Evolutionary conservation across 306 rosid species (phyloP).

Genomic region (Dalbergia cochinchinensis): DNA sequence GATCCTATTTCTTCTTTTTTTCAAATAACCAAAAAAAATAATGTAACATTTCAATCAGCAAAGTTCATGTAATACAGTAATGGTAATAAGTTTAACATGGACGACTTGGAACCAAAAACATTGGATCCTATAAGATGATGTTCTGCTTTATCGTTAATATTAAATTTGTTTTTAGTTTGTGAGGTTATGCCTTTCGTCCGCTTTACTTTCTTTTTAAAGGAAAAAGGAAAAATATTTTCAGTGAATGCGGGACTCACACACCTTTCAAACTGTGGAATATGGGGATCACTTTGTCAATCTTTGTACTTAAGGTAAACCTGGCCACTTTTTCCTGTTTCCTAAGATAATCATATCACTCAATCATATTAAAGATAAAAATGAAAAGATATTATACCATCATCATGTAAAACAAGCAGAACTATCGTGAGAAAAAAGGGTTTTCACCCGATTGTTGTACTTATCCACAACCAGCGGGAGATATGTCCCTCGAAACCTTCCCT

Average conservation of each 20-base stretch:
- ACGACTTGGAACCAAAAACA: too few species aligned
- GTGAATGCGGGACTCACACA: not conserved
- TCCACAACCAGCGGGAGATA: too few species aligned
- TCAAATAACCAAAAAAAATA: too few species aligned
- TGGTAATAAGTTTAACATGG: too few species aligned
- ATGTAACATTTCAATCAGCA: too few species aligned
- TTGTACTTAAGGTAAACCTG: not conserved
- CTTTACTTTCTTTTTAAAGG: not conserved
- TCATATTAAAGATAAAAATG: not conserved
- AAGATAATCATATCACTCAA: not conserved
- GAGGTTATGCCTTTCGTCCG: not conserved
- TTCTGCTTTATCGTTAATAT: too few species aligned
- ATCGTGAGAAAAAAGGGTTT: not conserved
- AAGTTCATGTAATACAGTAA: too few species aligned
- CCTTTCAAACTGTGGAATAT: not conserved
- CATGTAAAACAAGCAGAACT: not conserved
- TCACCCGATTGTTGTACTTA: not conserved
- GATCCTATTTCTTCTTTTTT: too few species aligned
- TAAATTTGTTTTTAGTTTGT: too few species aligned
- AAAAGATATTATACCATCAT: not conserved
- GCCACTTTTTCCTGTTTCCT: not conserved
- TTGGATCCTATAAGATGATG: too few species aligned
- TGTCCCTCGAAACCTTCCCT: too few species aligned
- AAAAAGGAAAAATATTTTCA: not conserved
- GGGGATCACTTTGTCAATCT: not conserved